Base-by-base conservation (phyloP, 768 basidiomycete species). In the Mycena maculata region DNA sequence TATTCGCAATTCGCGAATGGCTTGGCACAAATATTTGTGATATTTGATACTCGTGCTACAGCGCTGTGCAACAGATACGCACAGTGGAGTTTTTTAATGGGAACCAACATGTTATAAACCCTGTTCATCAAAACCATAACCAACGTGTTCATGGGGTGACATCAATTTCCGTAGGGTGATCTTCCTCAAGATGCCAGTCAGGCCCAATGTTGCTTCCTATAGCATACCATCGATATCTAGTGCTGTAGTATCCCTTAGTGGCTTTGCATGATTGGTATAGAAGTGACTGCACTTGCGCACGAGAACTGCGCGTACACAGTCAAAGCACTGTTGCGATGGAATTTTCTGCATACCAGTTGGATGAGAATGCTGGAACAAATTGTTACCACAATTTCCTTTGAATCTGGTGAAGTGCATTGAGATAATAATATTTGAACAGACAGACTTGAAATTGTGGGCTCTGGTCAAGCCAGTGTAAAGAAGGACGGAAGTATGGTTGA, bases 281-380 rank as follows among this genome's bases (percentile, higher is more conserved):
- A 48, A 48, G 25, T 16, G 25, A 48, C 47, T 48, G 47, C 47
- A 27, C 47, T 48, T 48, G 47, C 47, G 44, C 44, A 27, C 25
- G 47, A 48, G 47, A 48, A 16, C 47, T 27, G 25, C 25, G 28
- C 25, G 47, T 48, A n/a, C 44, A 45, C 44, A 45, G 44, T 45
- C 44, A 23, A 45, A 45, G 44, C 44, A 45, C 47, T 27, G 47
- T 48, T 48, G 4, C 23, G 18, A 13, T 28, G 47, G 44, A 45
- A 45, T 45, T 45, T 45, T 23, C 44, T 45, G 41, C 41, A 48
- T 48, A 48, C 47, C 47, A 48, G 25, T 48, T 48, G 25, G 47
- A 48, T 48, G 23, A 28, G 47, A 48, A 48, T 16, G 47, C 23
- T 27, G 23, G 47, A 48, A 48, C 47, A 28, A 15, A 48, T 48